These are phyloP conservation scores for Maudiozyma humilis DNA, from an alignment of 1,139 yeast genomes.

Conservation along the genomic window DNA sequence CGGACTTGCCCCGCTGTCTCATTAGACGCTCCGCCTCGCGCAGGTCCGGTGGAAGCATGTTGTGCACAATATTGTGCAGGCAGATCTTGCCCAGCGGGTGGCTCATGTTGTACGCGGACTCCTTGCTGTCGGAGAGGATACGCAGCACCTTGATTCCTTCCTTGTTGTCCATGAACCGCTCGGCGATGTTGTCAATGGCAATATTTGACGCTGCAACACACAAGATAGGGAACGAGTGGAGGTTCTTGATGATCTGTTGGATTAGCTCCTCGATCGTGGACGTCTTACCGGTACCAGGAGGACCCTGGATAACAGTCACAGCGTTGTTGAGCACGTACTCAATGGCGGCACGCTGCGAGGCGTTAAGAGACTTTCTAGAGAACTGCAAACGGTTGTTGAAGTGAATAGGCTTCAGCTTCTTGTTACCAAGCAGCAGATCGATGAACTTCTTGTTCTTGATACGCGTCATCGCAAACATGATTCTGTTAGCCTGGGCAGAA, in stretches of 20 bases:
- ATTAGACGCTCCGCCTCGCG: conserved; percentile 40
- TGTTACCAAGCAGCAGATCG: conserved; percentile 52
- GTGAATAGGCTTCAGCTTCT: conserved; percentile 49
- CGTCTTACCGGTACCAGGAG: conserved; percentile 66
- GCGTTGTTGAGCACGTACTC: conserved; percentile 62
- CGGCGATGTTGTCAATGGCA: conserved; percentile 72
- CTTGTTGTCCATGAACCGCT: conserved; percentile 46
- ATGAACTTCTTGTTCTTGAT: conserved; percentile 50
- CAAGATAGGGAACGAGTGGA: conserved; percentile 53
- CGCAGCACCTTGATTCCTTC: conserved; percentile 43
- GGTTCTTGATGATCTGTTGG: conserved; percentile 47
- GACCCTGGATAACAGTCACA: conserved; percentile 59
- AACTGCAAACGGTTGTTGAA: conserved; percentile 48
- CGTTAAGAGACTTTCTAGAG: conserved; percentile 44
- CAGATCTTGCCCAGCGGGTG: conserved; percentile 55
- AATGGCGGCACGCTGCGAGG: conserved; percentile 58
- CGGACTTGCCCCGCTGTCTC: conserved; percentile 34
- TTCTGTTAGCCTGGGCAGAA: conserved; percentile 54
- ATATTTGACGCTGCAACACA: conserved; percentile 72
- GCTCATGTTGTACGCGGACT: conserved; percentile 46
- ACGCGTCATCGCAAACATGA: conserved; percentile 55
- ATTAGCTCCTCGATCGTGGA: conserved; percentile 60
- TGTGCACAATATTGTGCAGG: conserved; percentile 51
- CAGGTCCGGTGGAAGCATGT: conserved; percentile 40
- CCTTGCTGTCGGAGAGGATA: conserved; percentile 55